A percentile compares a stretch with the other conserved stretches of the same genome.
Evolutionary conservation across 805 yeast genomes (phyloP).

Genomic region (Metschnikowia cubensis): DNA sequence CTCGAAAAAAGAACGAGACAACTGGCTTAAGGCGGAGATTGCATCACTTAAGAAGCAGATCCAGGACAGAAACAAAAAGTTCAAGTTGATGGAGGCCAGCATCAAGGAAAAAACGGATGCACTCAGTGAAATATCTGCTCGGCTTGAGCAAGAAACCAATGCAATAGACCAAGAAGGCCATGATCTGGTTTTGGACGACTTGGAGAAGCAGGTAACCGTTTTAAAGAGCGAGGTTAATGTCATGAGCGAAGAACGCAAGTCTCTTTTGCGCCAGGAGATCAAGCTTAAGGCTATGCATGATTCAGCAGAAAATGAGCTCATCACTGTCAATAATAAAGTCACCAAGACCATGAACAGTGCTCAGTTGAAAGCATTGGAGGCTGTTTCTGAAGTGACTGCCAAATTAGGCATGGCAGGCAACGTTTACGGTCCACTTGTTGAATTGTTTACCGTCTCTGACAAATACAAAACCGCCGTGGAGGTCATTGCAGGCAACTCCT

Average conservation of each 20-base stretch:
- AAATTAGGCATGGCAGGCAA: slow-evolving; percentile 50
- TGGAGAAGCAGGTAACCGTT: slow-evolving; percentile 34
- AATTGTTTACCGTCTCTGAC: slow-evolving; percentile 73
- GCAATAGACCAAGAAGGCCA: slow-evolving; percentile 3
- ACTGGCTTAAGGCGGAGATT: slow-evolving; percentile 60
- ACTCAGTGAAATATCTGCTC: slow-evolving; percentile 9
- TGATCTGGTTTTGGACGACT: slow-evolving; percentile 6
- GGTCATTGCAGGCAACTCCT: slow-evolving; percentile 79
- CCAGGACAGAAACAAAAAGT: slow-evolving; percentile 1
- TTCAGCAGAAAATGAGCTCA: slow-evolving; percentile 52
- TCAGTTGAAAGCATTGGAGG: slow-evolving; percentile 62
- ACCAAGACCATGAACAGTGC: slow-evolving; percentile 73
- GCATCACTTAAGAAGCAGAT: slow-evolving; percentile 24
- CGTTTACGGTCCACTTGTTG: slow-evolving; percentile 84
- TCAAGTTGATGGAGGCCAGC: neutral
- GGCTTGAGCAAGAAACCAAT: slow-evolving; percentile 4
- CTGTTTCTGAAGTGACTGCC: slow-evolving; percentile 60
- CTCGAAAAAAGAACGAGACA: slow-evolving; percentile 55
- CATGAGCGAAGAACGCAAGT: slow-evolving; percentile 64
- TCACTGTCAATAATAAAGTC: slow-evolving; percentile 54
- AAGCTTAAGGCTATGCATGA: slow-evolving; percentile 54
- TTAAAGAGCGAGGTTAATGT: slow-evolving; percentile 40
- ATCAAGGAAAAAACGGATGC: slow-evolving; percentile 20
- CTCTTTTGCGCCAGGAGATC: slow-evolving; percentile 76
- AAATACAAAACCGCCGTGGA: slow-evolving; percentile 85